These are phyloP conservation scores for Phlebiopsis flavidoalba DNA, from an alignment of 768 basidiomycete genomes.

Conservation along the genomic window DNA sequence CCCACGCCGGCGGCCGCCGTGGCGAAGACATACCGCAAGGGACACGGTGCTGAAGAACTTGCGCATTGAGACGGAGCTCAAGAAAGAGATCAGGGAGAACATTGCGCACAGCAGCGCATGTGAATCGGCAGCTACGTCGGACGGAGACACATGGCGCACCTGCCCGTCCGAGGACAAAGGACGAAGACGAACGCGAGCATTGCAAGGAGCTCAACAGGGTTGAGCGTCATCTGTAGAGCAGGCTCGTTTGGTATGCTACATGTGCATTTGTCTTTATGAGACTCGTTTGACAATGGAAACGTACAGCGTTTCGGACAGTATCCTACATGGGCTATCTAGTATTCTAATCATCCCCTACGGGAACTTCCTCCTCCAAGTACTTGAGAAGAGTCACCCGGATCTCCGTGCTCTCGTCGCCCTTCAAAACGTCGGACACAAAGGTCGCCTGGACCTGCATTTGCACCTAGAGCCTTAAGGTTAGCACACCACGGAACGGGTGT, in stretches of 20 bases:
- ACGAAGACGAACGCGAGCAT: conserved; percentile 89
- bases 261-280: not conserved
- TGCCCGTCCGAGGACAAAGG: conserved; percentile 93
- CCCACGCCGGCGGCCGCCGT: conserved; percentile 16
- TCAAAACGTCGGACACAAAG: conserved; percentile 85
- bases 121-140: conserved; percentile 96
- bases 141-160: conserved; percentile 84
- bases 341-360: conserved; percentile 80
- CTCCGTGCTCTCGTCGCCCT: conserved; percentile 93
- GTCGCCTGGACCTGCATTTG: conserved; percentile 92
- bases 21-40: conserved; percentile 15
- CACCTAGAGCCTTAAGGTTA: conserved; percentile 45
- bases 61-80: conserved; percentile 85
- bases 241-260: not conserved
- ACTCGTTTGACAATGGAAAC: not conserved
- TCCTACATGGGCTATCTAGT: conserved; percentile 16
- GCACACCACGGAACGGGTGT: not conserved
- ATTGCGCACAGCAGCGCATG: conserved; percentile 88
- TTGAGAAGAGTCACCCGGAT: conserved; percentile 87
- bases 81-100: conserved; percentile 79
- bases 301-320: conserved; percentile 4
- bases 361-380: conserved; percentile 94
- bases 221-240: conserved; percentile 45
- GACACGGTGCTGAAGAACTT: conserved; percentile 66
- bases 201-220: conserved; percentile 86